A percentile compares a stretch with the other conserved stretches of the same genome.
Evolutionary conservation across 352 stramenopile genomes (phyloP).

Genomic region (Globisporangium ultimum): DNA sequence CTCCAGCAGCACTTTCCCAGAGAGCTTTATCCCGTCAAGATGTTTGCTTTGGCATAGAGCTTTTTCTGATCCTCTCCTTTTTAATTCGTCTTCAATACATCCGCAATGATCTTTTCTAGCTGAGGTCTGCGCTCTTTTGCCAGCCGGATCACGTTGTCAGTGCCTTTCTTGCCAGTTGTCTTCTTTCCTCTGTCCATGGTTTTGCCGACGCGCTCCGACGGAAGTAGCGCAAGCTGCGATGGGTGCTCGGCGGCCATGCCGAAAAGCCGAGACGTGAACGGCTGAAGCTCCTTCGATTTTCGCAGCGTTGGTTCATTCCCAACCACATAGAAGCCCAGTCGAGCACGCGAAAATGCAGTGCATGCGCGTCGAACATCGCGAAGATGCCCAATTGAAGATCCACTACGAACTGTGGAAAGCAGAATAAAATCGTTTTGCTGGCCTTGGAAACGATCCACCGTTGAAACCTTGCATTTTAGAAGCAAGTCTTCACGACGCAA

Average conservation of each 20-base stretch:
- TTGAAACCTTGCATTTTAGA: conserved; percentile 63
- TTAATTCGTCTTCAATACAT: conserved; percentile 5
- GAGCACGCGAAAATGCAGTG: conserved; percentile 89
- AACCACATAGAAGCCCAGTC: conserved; percentile 94
- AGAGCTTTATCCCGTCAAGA: conserved; percentile 95
- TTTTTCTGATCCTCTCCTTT: not conserved
- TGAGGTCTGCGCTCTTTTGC: not conserved
- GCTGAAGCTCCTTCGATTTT: conserved; percentile 68
- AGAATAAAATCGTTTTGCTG: conserved; percentile 96
- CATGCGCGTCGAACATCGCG: conserved; percentile 91
- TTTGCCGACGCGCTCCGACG: conserved; percentile 23
- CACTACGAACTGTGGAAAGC: conserved; percentile 92
- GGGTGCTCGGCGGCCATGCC: conserved; percentile 24
- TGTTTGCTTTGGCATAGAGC: conserved; percentile 82
- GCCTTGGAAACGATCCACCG: conserved; percentile 95
- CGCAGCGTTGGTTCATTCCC: conserved; percentile 68
- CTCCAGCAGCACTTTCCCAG: conserved; percentile 92
- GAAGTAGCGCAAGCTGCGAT: conserved; percentile 32
- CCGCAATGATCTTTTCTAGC: not conserved
- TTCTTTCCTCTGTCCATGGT: not conserved
- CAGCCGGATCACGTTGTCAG: not conserved
- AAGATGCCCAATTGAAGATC: conserved; percentile 80
- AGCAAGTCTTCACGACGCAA: conserved; percentile 29
- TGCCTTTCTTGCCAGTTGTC: conserved; percentile 8
- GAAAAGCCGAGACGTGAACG: conserved; percentile 36